Conservation (phyloP, 2,329 filamentous ascomycete genomes). For the Aspergillus fructus region DNA sequence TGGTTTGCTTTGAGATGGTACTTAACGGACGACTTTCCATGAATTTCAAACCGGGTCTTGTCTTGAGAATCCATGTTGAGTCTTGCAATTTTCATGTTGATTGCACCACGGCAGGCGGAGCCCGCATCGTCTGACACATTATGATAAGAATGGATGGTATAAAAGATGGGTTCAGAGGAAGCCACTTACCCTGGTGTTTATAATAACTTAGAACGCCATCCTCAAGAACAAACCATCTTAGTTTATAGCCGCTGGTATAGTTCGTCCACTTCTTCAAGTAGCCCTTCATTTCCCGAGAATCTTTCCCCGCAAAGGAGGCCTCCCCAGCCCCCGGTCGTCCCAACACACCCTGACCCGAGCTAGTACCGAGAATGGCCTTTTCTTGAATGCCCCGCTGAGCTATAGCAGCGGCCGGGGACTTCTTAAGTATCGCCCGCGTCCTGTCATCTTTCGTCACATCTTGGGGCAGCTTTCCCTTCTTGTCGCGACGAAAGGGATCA, state of each 20-base stretch:
- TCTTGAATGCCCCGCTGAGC: constrained; percentile 96
- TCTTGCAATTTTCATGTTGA: constrained; percentile 96
- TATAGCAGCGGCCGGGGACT: constrained; percentile 88
- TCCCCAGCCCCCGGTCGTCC: constrained; percentile 46
- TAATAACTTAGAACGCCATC: constrained; percentile 98
- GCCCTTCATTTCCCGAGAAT: constrained; percentile 95
- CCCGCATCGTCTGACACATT: constrained; percentile 72
- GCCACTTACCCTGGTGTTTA: constrained; percentile 73
- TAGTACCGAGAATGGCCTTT: constrained; percentile 87
- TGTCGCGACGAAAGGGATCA: constrained; percentile 91
- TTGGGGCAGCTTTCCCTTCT: constrained; percentile 92
- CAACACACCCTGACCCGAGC: constrained; percentile 57
- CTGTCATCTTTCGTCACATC: constrained; percentile 94
- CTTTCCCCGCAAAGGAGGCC: constrained; percentile 67
- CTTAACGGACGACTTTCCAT: constrained; percentile 97
- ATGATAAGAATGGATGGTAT: constrained; percentile 18
- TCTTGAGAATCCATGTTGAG: constrained; percentile 96
- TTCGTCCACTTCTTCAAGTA: constrained; percentile 99
- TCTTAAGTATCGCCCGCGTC: constrained; percentile 85
- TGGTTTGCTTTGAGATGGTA: constrained; percentile 98
- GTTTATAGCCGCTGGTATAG: constrained; percentile 93
- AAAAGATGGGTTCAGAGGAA: background rate
- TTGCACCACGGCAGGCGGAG: constrained; percentile 92
- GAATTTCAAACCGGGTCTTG: constrained; percentile 96
- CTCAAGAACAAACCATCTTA: constrained; percentile 96